Percentiles rank a stretch among this genome's conserved stretches.
Evolutionary conservation across 306 rosid genomes (phyloP).

Genomic region (Prosopis cineraria): DNA sequence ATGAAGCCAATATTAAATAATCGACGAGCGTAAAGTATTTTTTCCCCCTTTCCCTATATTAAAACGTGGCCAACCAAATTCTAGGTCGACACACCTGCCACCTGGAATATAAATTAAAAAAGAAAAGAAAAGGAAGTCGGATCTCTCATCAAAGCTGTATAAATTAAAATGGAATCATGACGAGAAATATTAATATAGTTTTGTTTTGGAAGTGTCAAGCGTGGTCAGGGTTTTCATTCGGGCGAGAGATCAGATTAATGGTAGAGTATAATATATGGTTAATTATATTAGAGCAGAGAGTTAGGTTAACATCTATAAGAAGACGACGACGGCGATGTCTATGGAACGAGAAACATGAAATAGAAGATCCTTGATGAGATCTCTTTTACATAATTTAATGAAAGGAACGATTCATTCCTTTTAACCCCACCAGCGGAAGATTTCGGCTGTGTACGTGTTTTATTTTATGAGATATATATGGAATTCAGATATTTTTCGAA

Average conservation of each 20-base stretch:
- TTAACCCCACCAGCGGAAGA: too few relatives aligned
- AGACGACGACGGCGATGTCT: slow-evolving; percentile 20
- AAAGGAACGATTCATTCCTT: neutral
- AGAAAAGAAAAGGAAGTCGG: neutral
- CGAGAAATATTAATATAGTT: neutral
- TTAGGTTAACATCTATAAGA: slow-evolving; percentile 35
- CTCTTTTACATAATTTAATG: neutral
- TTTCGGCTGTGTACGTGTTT: too few relatives aligned
- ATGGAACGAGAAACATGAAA: slow-evolving; percentile 21
- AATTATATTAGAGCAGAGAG: neutral
- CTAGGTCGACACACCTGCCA: neutral
- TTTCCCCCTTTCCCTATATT: neutral
- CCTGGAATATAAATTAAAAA: neutral
- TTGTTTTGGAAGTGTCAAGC: neutral
- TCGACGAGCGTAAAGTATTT: too few relatives aligned
- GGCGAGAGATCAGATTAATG: too few relatives aligned
- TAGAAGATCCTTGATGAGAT: neutral
- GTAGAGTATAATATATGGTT: neutral
- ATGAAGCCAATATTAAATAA: too few relatives aligned
- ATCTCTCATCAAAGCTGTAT: neutral
- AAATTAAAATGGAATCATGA: slow-evolving; percentile 5
- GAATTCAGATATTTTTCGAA: too few relatives aligned
- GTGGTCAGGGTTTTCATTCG: neutral
- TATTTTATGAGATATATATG: too few relatives aligned
- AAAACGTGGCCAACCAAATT: slow-evolving; percentile 12